Percentiles rank a stretch among this genome's conserved stretches.
Evolutionary conservation across 2,329 filamentous ascomycete genomes (phyloP).

Genomic region (Cladophialophora chaetospira): DNA sequence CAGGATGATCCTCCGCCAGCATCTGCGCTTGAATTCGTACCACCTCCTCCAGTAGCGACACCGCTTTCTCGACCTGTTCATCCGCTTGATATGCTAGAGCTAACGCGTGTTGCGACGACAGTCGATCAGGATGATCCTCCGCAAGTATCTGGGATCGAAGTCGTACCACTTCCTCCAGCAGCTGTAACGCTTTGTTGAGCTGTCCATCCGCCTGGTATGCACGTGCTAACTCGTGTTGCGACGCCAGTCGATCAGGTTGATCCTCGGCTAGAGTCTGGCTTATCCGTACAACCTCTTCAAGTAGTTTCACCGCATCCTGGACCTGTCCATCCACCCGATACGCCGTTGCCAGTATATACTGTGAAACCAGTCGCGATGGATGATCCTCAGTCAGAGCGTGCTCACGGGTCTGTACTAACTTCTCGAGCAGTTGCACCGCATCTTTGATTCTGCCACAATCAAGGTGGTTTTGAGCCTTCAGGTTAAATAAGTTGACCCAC

Average conservation of each 20-base stretch:
- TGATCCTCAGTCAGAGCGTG: slow-evolving; percentile 28
- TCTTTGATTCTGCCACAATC: neutral
- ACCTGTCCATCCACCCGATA: neutral
- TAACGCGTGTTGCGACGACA: slow-evolving; percentile 16
- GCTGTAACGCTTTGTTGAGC: neutral
- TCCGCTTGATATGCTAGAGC: slow-evolving; percentile 19
- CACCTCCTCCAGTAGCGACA: neutral
- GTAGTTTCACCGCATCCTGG: neutral
- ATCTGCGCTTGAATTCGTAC: neutral
- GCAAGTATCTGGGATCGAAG: slow-evolving; percentile 24
- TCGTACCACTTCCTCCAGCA: neutral
- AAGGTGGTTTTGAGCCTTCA: neutral
- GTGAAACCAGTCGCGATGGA: neutral
- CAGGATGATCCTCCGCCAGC: neutral
- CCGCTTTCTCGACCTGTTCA: neutral
- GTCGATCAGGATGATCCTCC: slow-evolving; percentile 33
- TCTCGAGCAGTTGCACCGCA: neutral
- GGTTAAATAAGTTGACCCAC: neutral
- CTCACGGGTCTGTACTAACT: neutral
- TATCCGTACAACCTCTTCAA: neutral
- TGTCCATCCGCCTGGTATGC: neutral
- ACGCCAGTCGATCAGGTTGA: neutral
- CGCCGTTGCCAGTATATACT: neutral
- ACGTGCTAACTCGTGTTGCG: neutral
- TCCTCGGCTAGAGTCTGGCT: neutral